Conservation (phyloP, 1,139 yeast species). For the Blastobotrys capitulatus region DNA sequence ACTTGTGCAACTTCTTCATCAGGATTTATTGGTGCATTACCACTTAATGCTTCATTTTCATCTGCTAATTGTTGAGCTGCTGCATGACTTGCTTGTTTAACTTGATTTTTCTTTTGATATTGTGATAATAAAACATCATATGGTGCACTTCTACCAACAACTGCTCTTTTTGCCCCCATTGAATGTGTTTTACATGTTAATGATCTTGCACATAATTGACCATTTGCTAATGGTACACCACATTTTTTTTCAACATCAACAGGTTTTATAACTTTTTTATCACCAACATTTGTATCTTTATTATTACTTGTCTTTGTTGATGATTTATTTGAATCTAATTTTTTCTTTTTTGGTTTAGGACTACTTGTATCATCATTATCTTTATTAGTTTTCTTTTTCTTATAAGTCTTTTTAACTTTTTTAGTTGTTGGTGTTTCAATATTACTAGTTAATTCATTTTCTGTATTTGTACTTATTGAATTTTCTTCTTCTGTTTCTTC, state of each 20-base stretch:
- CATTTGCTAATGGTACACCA: slow-evolving; percentile 90
- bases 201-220: slow-evolving; percentile 91
- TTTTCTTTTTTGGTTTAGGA: slow-evolving; percentile 20
- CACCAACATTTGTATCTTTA: not conserved
- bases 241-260: slow-evolving; percentile 95
- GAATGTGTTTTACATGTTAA: slow-evolving; percentile 96
- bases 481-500: not conserved
- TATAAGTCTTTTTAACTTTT: slow-evolving; percentile 9
- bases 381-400: not conserved
- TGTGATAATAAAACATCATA: slow-evolving; percentile 84
- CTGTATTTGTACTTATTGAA: too few species aligned
- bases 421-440: not conserved
- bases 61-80: slow-evolving; percentile 31
- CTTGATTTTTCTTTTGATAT: slow-evolving; percentile 89
- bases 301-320: too few species aligned
- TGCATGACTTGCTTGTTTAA: slow-evolving; percentile 56
- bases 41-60: slow-evolving; percentile 28
- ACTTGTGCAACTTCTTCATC: slow-evolving; percentile 95
- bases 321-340: slow-evolving; percentile 47
- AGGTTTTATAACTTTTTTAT: slow-evolving; percentile 53
- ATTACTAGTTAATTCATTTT: not conserved
- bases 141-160: slow-evolving; percentile 86
- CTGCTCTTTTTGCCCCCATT: slow-evolving; percentile 97
- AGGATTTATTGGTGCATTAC: slow-evolving; percentile 41
- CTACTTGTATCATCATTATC: not conserved